A percentile compares a stretch with the other conserved stretches of the same genome.
Conservation (phyloP, 2,329 filamentous ascomycete genomes). For the Hypoxylon sp. region DNA sequence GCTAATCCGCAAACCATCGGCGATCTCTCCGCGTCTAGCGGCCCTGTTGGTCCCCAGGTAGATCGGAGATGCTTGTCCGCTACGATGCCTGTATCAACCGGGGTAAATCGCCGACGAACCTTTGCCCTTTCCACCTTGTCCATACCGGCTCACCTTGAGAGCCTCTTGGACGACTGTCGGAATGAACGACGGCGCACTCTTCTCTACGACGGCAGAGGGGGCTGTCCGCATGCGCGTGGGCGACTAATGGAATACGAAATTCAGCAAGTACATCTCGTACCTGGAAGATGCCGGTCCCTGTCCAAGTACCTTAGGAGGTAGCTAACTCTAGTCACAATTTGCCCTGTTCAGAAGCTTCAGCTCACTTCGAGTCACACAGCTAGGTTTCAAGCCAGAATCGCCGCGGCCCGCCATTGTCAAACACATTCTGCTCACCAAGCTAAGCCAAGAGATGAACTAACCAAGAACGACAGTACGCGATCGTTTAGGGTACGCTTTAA, state of each 20-base stretch:
- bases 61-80: constrained; percentile 30
- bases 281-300: not conserved
- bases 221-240: constrained; percentile 5
- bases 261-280: constrained; percentile 7
- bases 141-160: constrained; percentile 33
- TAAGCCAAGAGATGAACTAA: not conserved
- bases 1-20: constrained; percentile 33
- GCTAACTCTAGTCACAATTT: not conserved
- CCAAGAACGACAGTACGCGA: constrained; percentile 1
- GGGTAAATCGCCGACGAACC: constrained; percentile 30
- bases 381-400: not conserved
- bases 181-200: constrained; percentile 19
- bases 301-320: too few species aligned
- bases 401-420: not conserved
- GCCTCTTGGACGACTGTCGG: constrained; percentile 27
- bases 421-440: too few species aligned
- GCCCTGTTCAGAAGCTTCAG: constrained; percentile 1
- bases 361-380: constrained; percentile 1
- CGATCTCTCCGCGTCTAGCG: constrained; percentile 32
- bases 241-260: constrained; percentile 11
- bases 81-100: constrained; percentile 22
- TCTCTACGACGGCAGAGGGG: constrained; percentile 16
- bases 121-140: constrained; percentile 10
- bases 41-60: not conserved
- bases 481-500: not conserved